Conservation (phyloP, 2,329 filamentous ascomycete genomes). For the Aplosporella prunicola region DNA sequence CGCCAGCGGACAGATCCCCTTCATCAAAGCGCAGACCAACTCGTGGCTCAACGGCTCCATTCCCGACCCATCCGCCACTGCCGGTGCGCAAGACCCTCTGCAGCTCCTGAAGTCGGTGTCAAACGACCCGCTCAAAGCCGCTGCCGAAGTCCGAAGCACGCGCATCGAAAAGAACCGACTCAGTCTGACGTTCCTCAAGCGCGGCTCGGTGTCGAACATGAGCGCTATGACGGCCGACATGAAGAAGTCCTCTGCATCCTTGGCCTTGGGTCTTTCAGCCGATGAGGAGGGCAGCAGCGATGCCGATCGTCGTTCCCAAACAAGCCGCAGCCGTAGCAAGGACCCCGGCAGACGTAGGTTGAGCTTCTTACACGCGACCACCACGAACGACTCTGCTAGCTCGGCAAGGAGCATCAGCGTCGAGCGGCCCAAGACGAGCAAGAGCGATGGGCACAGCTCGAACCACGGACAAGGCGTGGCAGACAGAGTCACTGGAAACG, state of each 20-base stretch:
- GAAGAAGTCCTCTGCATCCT: too few relatives aligned
- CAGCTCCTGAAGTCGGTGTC: conserved; percentile 1
- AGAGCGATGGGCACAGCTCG: conserved; percentile 16
- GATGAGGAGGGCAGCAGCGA: too few relatives aligned
- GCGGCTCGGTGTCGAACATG: conserved; percentile 18
- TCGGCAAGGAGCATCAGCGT: conserved; percentile 15
- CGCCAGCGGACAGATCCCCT: conserved; percentile 22
- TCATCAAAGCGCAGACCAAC: conserved; percentile 23
- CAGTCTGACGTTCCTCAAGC: conserved; percentile 31
- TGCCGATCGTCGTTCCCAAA: conserved; percentile 18
- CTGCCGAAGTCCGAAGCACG: conserved; percentile 17
- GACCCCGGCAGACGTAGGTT: conserved; percentile 18
- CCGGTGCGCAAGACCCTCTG: conserved; percentile 1
- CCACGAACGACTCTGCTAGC: conserved; percentile 10
- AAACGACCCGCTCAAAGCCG: neutral
- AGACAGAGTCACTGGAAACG: conserved; percentile 41
- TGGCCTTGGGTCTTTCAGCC: too few relatives aligned
- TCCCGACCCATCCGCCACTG: conserved; percentile 4
- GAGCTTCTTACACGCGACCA: conserved; percentile 20
- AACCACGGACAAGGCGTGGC: conserved; percentile 29
- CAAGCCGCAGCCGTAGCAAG: conserved; percentile 24
- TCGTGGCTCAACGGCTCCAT: conserved; percentile 24
- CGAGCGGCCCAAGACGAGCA: conserved; percentile 13
- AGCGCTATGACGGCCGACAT: too few relatives aligned
- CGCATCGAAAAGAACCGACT: conserved; percentile 31